A percentile compares a stretch with the other conserved stretches of the same genome.
Evolutionary conservation across 1,284 basidiomycete species (phyloP).

Genomic region (Ganoderma lucidum): DNA sequence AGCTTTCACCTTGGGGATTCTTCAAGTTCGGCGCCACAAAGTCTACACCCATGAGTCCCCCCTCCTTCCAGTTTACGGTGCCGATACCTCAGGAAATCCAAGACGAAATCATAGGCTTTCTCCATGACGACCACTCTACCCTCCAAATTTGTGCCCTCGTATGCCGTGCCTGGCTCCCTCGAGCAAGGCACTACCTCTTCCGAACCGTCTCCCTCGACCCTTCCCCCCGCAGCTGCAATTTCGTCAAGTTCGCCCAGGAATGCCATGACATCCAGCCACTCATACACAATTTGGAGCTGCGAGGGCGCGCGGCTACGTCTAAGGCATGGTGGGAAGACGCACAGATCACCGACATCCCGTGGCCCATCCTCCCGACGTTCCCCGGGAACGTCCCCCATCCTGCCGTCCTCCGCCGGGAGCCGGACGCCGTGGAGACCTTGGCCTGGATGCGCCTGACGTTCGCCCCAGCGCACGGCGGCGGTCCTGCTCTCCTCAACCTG

Average conservation of each 20-base stretch:
- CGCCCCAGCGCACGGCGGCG: slow-evolving; percentile 13
- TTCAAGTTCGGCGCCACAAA: neutral
- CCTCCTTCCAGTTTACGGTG: neutral
- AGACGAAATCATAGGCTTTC: slow-evolving; percentile 43
- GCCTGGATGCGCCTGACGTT: slow-evolving; percentile 19
- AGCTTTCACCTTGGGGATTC: neutral
- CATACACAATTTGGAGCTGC: slow-evolving; percentile 34
- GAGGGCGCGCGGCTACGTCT: slow-evolving; percentile 18
- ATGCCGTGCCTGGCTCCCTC: slow-evolving; percentile 45
- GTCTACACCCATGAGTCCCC: neutral
- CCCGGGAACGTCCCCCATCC: neutral
- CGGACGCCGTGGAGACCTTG: slow-evolving; percentile 12
- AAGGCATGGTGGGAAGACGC: slow-evolving; percentile 26
- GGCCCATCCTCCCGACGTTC: slow-evolving; percentile 26
- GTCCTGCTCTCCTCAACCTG: neutral
- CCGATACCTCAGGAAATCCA: slow-evolving; percentile 41
- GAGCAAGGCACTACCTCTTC: slow-evolving; percentile 45
- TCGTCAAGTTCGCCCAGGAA: slow-evolving; percentile 26
- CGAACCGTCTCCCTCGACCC: slow-evolving; percentile 30
- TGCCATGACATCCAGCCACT: slow-evolving; percentile 26
- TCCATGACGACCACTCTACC: slow-evolving; percentile 37
- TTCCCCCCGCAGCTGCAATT: slow-evolving; percentile 27
- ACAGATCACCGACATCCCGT: slow-evolving; percentile 19
- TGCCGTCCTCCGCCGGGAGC: slow-evolving; percentile 22
- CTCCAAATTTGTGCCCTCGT: slow-evolving; percentile 44